Conservation (phyloP, 306 rosid species). For the Dicorynia guianensis region DNA sequence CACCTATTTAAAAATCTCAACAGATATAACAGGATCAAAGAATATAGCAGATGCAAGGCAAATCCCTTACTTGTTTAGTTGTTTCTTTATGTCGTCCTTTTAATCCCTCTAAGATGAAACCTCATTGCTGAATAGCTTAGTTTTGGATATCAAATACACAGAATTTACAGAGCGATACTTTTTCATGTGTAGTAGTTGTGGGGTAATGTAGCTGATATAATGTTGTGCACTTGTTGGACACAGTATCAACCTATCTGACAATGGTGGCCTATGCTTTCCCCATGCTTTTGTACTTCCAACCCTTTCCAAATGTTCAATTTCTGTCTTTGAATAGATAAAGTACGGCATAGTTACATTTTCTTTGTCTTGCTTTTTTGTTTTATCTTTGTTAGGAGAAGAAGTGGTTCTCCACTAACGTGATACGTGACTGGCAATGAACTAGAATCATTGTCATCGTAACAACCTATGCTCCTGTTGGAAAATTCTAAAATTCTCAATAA, state of each 20-base stretch:
- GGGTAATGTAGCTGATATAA: too few relatives aligned
- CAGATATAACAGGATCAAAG: background rate
- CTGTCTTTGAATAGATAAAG: conserved; percentile 16
- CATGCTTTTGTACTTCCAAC: background rate
- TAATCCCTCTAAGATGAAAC: too few relatives aligned
- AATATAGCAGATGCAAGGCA: background rate
- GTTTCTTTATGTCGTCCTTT: too few relatives aligned
- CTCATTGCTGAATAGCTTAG: too few relatives aligned
- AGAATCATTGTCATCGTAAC: conserved; percentile 80
- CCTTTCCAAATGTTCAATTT: conserved; percentile 20
- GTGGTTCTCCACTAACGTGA: conserved; percentile 80
- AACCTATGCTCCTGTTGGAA: conserved; percentile 1
- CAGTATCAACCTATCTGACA: background rate
- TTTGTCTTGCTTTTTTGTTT: background rate
- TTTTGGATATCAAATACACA: too few relatives aligned
- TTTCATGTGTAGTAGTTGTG: too few relatives aligned
- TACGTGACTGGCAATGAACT: conserved; percentile 69
- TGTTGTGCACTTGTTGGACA: too few relatives aligned
- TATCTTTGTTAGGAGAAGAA: conserved; percentile 79
- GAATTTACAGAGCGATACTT: too few relatives aligned
- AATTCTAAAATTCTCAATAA: conserved; percentile 21
- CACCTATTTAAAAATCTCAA: background rate
- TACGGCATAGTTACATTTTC: conserved; percentile 22
- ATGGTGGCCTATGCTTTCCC: background rate
- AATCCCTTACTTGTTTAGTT: background rate